Evolutionary conservation across 176 grass and related monocot genomes (phyloP).

Genomic region (Saccharum officinarum): DNA sequence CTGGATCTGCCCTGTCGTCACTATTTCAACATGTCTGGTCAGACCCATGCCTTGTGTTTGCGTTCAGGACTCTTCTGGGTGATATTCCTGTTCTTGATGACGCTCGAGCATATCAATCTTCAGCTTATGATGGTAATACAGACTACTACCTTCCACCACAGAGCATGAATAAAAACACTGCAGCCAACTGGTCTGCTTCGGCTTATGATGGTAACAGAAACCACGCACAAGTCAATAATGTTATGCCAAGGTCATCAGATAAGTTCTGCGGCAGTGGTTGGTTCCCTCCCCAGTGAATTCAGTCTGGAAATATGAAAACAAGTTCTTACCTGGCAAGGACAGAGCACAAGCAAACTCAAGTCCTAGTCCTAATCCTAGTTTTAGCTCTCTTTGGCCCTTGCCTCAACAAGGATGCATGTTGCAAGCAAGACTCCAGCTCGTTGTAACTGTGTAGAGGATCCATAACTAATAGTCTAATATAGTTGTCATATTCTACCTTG

Average conservation of each 20-base stretch:
- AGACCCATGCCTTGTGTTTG: constrained; percentile 81
- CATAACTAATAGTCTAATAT: constrained; percentile 24
- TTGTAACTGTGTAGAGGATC: constrained; percentile 25
- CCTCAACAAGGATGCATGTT: constrained; percentile 42
- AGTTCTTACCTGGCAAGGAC: not conserved
- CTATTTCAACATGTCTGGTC: constrained; percentile 55
- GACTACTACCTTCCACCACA: constrained; percentile 47
- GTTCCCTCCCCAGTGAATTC: constrained; percentile 54
- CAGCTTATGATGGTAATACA: constrained; percentile 1
- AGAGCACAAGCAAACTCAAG: not conserved
- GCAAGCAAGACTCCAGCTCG: constrained; percentile 38
- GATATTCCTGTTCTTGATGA: constrained; percentile 57
- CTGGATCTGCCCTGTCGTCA: constrained; percentile 45
- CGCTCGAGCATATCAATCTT: constrained; percentile 6
- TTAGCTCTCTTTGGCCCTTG: constrained; percentile 5
- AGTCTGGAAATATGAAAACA: not conserved
- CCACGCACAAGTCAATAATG: constrained; percentile 22
- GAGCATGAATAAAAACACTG: constrained; percentile 30
- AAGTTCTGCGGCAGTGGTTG: constrained; percentile 37
- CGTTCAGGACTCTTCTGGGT: constrained; percentile 61
- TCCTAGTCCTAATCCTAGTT: not conserved
- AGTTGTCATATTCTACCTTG: constrained; percentile 15
- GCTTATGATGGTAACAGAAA: constrained; percentile 42
- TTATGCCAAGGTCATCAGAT: constrained; percentile 40
- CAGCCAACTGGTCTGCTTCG: constrained; percentile 32